Conservation (phyloP, 1,284 basidiomycete genomes). For the Stygiomarasmius scandens region DNA sequence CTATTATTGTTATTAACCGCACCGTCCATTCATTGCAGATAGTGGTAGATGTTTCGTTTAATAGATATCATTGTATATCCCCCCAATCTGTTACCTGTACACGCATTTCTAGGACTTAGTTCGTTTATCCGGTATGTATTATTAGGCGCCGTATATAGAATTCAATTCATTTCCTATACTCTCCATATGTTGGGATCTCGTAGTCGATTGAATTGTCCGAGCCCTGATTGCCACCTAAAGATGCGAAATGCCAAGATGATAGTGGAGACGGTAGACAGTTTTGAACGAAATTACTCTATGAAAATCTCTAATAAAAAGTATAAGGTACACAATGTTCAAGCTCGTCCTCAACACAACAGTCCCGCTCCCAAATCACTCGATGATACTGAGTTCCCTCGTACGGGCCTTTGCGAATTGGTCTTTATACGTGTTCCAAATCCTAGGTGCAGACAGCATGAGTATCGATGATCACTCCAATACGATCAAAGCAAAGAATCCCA, state of each 20-base stretch:
- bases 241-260: too few species aligned
- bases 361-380: too few species aligned
- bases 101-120: not conserved
- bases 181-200: not conserved
- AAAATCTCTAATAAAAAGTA: not conserved
- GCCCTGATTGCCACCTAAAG: too few species aligned
- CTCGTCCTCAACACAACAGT: too few species aligned
- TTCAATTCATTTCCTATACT: not conserved
- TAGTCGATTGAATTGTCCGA: too few species aligned
- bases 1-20: not conserved
- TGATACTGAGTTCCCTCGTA: conserved; percentile 70
- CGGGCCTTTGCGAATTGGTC: conserved; percentile 81
- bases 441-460: conserved; percentile 31
- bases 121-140: not conserved
- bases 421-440: conserved; percentile 96
- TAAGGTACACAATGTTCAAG: not conserved
- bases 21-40: not conserved
- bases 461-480: not conserved
- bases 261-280: too few species aligned
- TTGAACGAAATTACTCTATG: too few species aligned
- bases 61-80: not conserved
- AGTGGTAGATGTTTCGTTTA: not conserved
- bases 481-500: not conserved
- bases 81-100: not conserved
- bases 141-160: not conserved